Base-by-base conservation (phyloP, 345 rosid genomes). In the Corchorus olitorius region DNA sequence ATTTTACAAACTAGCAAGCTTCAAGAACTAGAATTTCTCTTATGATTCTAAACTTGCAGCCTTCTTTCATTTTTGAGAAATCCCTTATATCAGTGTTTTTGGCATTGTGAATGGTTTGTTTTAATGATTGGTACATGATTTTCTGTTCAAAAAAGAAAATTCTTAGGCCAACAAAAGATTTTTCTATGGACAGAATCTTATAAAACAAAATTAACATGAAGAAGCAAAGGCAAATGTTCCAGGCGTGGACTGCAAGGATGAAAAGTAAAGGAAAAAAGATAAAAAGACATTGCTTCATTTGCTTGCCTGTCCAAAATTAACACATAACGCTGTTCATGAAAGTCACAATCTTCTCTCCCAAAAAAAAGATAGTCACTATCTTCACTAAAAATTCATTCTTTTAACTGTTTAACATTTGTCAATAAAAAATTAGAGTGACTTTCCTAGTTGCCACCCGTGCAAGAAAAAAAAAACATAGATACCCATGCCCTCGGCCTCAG, bases 201-300 rank as follows among this genome's bases (percentile, higher is more conserved):
- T 39, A 4, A 39, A 3, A 8, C 48, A 45, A 14, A 67, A 60
- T 27, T 6, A 60, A 27, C 37, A 27, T 61, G 9, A 34, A 52
- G 27, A 70, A 70, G 17, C 48, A 53, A 52, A 49, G 9, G 74
- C 60, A 52, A 17, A 70, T 53, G 46, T 70, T 70, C 33, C 61
- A 50, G 20, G 60, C 45, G 73, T 69, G 73, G 60, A 69, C 14
- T 70, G 48, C 74, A 52, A 52, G 74, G 48, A 35, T 45, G 13
- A 5, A 46, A 45, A 45, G 10, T 0, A 41, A 41, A 41, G 7
- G 45, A 41, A 41, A 41, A 41, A 7, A 41, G 5, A 8, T 2
- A 37, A 19, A 43, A 43, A 11, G 14, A 16, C 33, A 17, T 4
- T 4, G 50, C n/a, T n/a, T n/a, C n/a, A n/a, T n/a, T n/a, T n/a